Percentiles rank a stretch among this genome's conserved stretches.
These are phyloP conservation scores for Magnusiomyces magnusii DNA, from an alignment of 1,139 yeast species.

Conservation along the genomic window DNA sequence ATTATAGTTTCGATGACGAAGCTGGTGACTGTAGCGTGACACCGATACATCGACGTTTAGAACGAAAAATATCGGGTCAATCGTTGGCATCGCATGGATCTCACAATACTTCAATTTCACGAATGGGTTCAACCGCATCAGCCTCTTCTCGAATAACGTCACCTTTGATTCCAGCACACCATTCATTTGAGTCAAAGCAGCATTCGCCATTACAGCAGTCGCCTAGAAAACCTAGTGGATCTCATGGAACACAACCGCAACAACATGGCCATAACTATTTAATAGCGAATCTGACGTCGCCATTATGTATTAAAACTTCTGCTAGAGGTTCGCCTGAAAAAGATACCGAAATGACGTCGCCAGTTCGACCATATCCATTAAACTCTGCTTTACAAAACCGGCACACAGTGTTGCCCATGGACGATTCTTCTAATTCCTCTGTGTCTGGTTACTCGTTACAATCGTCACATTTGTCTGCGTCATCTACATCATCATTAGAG, in stretches of 20 bases:
- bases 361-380: not conserved
- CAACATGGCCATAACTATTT: not conserved
- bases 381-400: not conserved
- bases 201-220: not conserved
- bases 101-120: not conserved
- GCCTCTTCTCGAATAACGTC: not conserved
- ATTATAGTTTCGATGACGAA: slow-evolving; percentile 6
- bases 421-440: slow-evolving; percentile 10
- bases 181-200: not conserved
- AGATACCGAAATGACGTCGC: not conserved
- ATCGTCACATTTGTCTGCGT: slow-evolving; percentile 13
- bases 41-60: not conserved
- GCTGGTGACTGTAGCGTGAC: not conserved
- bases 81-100: not conserved
- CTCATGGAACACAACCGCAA: not conserved
- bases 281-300: not conserved
- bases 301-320: not conserved
- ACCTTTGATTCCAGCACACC: not conserved
- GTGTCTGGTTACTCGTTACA: slow-evolving; percentile 10
- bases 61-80: not conserved
- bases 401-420: not conserved
- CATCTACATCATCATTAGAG: slow-evolving; percentile 1
- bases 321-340: not conserved
- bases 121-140: not conserved
- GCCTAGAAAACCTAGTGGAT: not conserved